Evolutionary conservation across 2,329 filamentous ascomycete genomes (phyloP), one percentile per base, ranked within the genome.

Genomic region (Esteya vermicola): DNA sequence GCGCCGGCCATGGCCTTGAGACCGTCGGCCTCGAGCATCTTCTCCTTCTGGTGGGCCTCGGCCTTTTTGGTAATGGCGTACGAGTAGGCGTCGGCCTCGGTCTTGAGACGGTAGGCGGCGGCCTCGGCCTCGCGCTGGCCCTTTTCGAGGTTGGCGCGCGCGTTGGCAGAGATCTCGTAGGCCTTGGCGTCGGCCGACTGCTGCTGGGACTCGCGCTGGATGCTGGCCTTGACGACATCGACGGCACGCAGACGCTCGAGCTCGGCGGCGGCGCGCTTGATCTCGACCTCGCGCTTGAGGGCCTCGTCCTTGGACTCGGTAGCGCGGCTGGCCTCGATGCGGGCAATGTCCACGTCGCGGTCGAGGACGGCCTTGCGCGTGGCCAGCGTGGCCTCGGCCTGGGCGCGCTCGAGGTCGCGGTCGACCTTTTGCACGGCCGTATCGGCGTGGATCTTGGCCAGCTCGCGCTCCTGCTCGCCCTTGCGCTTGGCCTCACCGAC

Each of bases 351-450:
- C 37, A 91, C 76, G 46, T 85, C 79, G 27, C 80, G 74, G 48
- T 75, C 70, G 43, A 91, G 78, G 38, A 72, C 70, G 2, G 83
- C 81, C 58, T 86, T 77, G 48, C 75, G 70, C 16, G 79, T 84
- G 28, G 76, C 72, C 39, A 93, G 72, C 40, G 77, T 76, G 10
- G 84, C 81, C 54, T 91, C 84, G 33, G 85, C 85, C 35, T 72
- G 61, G 3, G 83, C 81, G 45, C 85, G 84, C 61, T 91, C 83
- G 34, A 81, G 78, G 54, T 89, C 85, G 37, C 84, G 78, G 54
- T 89, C 78, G 0, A 85, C 91, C 63, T 89, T 85, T 45, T 84
- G 72, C 2, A 91, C 82, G 2, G 84, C 83, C 1, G 85, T 93
- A 50, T 85, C 78, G 48, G 85, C 84, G 57, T 88, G 75, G 61